phyloP scores from a whole-genome alignment of 1,139 yeast genomes.

The Tardiomyces depauwii region DNA sequence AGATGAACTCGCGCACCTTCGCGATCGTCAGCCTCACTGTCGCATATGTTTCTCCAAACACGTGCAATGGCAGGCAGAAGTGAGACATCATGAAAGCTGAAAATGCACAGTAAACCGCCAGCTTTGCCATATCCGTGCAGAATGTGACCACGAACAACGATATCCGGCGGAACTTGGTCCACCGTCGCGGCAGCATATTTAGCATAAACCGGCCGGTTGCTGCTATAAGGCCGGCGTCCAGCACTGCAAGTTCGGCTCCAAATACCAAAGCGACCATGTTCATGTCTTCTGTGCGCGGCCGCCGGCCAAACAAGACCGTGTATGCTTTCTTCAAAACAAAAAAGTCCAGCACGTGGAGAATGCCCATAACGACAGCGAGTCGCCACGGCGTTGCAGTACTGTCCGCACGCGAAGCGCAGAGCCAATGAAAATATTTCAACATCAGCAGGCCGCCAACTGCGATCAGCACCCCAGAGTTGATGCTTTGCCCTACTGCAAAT shows the following conservation, averaged over 20 bases:
- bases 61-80: constrained; percentile 18
- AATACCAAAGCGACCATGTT: constrained; percentile 12
- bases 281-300: constrained; percentile 4
- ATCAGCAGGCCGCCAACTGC: constrained; percentile 31
- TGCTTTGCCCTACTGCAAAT: constrained; percentile 13
- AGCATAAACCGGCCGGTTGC: constrained; percentile 10
- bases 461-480: constrained; percentile 27
- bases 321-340: constrained; percentile 12
- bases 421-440: constrained; percentile 36
- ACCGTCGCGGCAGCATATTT: constrained; percentile 2
- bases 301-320: constrained; percentile 5
- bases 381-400: constrained; percentile 3
- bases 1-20: constrained; percentile 16
- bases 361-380: constrained; percentile 9
- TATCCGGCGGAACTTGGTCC: constrained; percentile 3
- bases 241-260: constrained; percentile 14
- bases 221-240: constrained; percentile 11
- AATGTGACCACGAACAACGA: constrained; percentile 6
- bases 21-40: constrained; percentile 17
- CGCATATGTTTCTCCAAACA: constrained; percentile 18
- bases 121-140: constrained; percentile 10
- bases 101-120: constrained; percentile 14
- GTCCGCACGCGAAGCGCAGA: constrained; percentile 31
- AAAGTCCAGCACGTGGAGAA: constrained; percentile 16
- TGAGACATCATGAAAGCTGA: constrained; percentile 16